Percentiles rank a stretch among this genome's conserved stretches.
Conservation (phyloP, 108 stramenopile genomes). For the Skeletonema menzelii region DNA sequence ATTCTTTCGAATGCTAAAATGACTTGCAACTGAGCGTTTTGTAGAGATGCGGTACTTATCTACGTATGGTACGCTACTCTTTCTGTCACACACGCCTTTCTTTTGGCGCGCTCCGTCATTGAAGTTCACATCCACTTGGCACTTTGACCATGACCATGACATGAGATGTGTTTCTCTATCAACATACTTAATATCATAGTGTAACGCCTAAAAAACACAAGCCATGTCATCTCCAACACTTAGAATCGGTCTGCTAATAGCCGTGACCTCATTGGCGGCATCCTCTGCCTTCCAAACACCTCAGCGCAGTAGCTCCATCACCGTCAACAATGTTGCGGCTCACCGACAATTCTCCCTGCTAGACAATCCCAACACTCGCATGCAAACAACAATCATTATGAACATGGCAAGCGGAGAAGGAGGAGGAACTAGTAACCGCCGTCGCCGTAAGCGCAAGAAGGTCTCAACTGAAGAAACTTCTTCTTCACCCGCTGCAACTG, state of each 20-base stretch:
- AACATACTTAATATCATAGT: no score
- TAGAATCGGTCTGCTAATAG: background rate
- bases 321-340: background rate
- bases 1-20: no score
- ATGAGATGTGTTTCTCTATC: no score
- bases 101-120: no score
- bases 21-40: no score
- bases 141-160: no score
- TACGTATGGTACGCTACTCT: no score
- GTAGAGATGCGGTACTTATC: no score
- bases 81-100: no score
- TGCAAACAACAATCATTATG: background rate
- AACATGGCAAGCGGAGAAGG: constrained; percentile 12
- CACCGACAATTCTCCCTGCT: background rate
- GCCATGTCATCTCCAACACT: background rate
- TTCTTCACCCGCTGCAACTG: background rate
- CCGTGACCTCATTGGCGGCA: background rate
- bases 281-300: background rate
- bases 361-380: background rate
- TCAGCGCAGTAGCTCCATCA: background rate
- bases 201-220: no score
- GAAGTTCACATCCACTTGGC: no score
- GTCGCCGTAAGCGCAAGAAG: constrained; percentile 48
- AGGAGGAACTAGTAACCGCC: constrained; percentile 16
- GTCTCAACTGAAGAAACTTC: background rate